phyloP scores from a whole-genome alignment of 2,329 filamentous ascomycete species.

The Neofusicoccum sp. region DNA sequence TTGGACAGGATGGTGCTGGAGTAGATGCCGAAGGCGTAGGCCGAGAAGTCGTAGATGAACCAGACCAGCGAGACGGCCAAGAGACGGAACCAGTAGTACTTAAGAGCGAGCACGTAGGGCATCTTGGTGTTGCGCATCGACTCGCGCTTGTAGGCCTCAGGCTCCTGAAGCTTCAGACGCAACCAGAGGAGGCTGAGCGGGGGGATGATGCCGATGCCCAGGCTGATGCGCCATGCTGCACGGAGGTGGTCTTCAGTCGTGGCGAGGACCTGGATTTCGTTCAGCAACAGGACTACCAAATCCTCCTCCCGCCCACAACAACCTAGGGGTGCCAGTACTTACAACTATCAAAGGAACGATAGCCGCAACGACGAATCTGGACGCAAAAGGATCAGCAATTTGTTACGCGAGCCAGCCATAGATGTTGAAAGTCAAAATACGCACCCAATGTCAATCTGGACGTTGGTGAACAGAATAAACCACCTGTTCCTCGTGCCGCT shows the following conservation, averaged over 20 bases:
- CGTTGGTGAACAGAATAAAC: constrained; percentile 82
- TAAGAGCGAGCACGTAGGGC: constrained; percentile 47
- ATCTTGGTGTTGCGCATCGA: constrained; percentile 50
- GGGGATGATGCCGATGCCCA: constrained; percentile 58
- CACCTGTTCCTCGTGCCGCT: constrained; percentile 80
- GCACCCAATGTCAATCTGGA: constrained; percentile 76
- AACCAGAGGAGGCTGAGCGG: constrained; percentile 61
- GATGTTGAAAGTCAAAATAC: background rate
- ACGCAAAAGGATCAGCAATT: background rate
- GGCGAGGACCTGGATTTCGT: constrained; percentile 48
- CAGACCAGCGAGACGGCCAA: constrained; percentile 58
- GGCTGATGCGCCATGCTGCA: constrained; percentile 78
- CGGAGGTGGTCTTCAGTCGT: constrained; percentile 64
- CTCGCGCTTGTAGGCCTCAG: constrained; percentile 56
- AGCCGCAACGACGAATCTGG: constrained; percentile 71
- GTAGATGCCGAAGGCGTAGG: constrained; percentile 86
- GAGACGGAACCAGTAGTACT: constrained; percentile 59
- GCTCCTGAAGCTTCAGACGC: constrained; percentile 56
- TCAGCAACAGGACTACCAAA: background rate
- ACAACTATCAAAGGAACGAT: constrained; percentile 73
- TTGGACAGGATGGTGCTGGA: constrained; percentile 72
- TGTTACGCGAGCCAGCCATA: background rate
- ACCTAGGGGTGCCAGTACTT: constrained; percentile 18
- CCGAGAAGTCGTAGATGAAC: constrained; percentile 69
- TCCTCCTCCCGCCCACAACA: too few species aligned